phyloP scores from a whole-genome alignment of 2,329 filamentous ascomycete species.

The Monosporascus sp. region DNA sequence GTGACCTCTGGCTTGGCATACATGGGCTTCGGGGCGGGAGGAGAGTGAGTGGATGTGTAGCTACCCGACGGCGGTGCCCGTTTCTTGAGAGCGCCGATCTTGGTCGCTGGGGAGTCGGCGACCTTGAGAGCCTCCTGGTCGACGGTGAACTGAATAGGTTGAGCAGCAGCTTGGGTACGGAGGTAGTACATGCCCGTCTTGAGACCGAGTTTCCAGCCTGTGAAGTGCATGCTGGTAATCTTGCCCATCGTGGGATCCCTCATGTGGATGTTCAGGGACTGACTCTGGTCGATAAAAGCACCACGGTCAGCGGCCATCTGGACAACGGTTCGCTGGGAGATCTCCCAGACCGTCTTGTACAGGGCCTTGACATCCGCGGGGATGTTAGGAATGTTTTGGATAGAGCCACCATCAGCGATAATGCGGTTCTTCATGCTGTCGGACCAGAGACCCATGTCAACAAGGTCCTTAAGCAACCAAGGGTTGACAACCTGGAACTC shows the following conservation, averaged over 20 bases:
- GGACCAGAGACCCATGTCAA: conserved; percentile 97
- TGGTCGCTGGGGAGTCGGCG: conserved; percentile 72
- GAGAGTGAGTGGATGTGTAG: conserved; percentile 53
- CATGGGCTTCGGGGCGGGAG: conserved; percentile 63
- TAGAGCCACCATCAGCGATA: conserved; percentile 91
- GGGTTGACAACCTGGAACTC: conserved; percentile 99
- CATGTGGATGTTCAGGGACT: conserved; percentile 99
- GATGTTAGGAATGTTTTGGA: conserved; percentile 96
- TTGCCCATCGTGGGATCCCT: conserved; percentile 99
- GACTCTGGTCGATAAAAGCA: conserved; percentile 97
- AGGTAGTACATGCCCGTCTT: conserved; percentile 99
- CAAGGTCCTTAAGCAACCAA: conserved; percentile 95
- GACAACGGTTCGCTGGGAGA: conserved; percentile 89
- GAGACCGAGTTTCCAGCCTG: conserved; percentile 97
- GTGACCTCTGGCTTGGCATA: conserved; percentile 52
- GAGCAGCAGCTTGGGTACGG: conserved; percentile 92
- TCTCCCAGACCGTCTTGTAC: conserved; percentile 99
- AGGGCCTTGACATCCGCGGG: conserved; percentile 91
- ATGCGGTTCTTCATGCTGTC: conserved; percentile 99
- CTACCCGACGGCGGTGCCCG: conserved; percentile 54
- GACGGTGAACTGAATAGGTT: conserved; percentile 98
- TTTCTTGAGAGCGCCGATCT: conserved; percentile 62
- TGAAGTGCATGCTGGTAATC: conserved; percentile 99
- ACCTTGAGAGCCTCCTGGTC: conserved; percentile 93
- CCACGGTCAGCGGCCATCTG: conserved; percentile 98